phyloP scores from a whole-genome alignment of 2,329 filamentous ascomycete species.

The Monilinia laxa region DNA sequence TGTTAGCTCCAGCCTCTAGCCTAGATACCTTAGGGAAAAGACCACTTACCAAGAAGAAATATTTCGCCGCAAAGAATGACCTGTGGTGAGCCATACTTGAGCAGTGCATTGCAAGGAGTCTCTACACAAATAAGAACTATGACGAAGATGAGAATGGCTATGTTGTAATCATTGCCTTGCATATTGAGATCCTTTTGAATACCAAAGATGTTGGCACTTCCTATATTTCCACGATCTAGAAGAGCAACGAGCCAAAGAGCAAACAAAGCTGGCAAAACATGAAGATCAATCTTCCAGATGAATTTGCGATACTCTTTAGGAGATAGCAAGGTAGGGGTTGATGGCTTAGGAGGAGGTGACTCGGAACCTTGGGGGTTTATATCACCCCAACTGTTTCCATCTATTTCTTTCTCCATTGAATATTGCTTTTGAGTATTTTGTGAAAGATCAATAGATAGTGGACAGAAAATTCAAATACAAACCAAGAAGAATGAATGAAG shows the following conservation, averaged over 20 bases:
- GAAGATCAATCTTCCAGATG: background rate
- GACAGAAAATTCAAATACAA: background rate
- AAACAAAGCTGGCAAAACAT: too few relatives aligned
- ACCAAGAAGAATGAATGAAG: background rate
- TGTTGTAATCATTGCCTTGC: constrained; percentile 1
- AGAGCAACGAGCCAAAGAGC: background rate
- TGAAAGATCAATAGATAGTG: too few relatives aligned
- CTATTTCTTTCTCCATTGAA: background rate
- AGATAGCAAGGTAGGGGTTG: background rate
- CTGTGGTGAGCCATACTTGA: background rate
- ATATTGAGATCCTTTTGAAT: constrained; percentile 1
- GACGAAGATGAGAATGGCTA: background rate
- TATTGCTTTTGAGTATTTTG: background rate
- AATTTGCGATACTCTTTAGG: background rate
- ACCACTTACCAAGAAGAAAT: background rate
- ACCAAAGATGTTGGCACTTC: background rate
- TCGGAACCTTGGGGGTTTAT: background rate
- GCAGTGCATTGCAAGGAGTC: background rate
- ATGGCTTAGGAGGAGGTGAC: background rate
- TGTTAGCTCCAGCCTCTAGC: background rate
- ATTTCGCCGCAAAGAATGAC: background rate
- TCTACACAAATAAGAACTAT: background rate
- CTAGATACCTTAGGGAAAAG: background rate
- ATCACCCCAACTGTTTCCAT: background rate
- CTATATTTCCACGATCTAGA: constrained; percentile 1